Evolutionary conservation across 768 basidiomycete species (phyloP).

Genomic region (Amanita fuliginea): DNA sequence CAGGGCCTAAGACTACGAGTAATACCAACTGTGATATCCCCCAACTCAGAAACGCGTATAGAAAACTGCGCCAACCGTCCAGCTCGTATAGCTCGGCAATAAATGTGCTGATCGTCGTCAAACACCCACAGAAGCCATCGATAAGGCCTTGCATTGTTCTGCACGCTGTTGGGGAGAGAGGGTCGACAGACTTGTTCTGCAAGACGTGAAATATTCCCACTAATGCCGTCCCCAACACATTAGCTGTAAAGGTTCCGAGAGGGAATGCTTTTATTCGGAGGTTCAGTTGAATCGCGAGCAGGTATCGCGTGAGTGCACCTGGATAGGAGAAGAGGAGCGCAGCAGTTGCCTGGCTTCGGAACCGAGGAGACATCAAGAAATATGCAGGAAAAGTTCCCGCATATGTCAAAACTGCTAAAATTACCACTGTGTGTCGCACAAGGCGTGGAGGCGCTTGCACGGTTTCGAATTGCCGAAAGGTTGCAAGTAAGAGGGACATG

Average conservation of each 20-base stretch:
- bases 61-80: slow-evolving; percentile 41
- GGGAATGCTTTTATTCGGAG: slow-evolving; percentile 50
- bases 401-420: slow-evolving; percentile 55
- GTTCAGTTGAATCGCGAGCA: slow-evolving; percentile 68
- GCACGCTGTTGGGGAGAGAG: slow-evolving; percentile 46
- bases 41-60: slow-evolving; percentile 67
- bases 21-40: slow-evolving; percentile 57
- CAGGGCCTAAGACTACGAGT: slow-evolving; percentile 61
- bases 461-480: slow-evolving; percentile 22
- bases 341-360: slow-evolving; percentile 74
- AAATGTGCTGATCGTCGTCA: slow-evolving; percentile 93
- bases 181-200: slow-evolving; percentile 35
- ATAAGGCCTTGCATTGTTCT: slow-evolving; percentile 68
- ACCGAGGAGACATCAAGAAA: slow-evolving; percentile 55
- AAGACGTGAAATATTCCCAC: slow-evolving; percentile 64
- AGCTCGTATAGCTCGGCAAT: slow-evolving; percentile 66
- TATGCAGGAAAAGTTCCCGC: slow-evolving; percentile 70
- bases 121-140: slow-evolving; percentile 92
- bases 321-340: slow-evolving; percentile 86
- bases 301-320: slow-evolving; percentile 77
- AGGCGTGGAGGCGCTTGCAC: slow-evolving; percentile 23
- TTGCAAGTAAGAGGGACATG: slow-evolving; percentile 28
- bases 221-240: slow-evolving; percentile 73
- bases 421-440: slow-evolving; percentile 39
- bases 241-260: slow-evolving; percentile 69